phyloP scores from a whole-genome alignment of 78 protist species.

The Emiliania huxleyi region DNA sequence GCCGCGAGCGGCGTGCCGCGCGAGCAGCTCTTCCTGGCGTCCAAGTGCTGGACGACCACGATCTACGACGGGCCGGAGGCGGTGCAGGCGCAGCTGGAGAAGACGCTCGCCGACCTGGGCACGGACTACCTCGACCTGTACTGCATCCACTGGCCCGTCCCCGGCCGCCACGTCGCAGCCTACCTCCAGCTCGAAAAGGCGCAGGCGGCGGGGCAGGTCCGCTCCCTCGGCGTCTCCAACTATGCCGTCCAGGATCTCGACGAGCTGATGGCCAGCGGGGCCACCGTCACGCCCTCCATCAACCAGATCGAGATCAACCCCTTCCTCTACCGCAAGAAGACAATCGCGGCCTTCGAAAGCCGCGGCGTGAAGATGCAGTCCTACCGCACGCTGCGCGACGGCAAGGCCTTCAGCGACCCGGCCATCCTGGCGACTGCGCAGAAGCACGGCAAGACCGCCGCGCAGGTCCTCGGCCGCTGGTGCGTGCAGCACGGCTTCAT shows the following conservation, averaged over 20 bases:
- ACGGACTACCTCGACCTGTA: slow-evolving; percentile 40
- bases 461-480: slow-evolving; percentile 16
- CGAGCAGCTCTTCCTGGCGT: slow-evolving; percentile 34
- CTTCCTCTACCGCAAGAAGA: slow-evolving; percentile 36
- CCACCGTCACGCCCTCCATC: slow-evolving; percentile 14
- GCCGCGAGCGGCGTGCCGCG: slow-evolving; percentile 11
- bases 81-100: slow-evolving; percentile 9
- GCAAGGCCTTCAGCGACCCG: not conserved
- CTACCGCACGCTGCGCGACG: not conserved
- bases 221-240: slow-evolving; percentile 52
- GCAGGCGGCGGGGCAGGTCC: slow-evolving; percentile 11
- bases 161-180: slow-evolving; percentile 38
- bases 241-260: slow-evolving; percentile 33
- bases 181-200: slow-evolving; percentile 40
- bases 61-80: slow-evolving; percentile 28
- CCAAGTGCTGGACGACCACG: slow-evolving; percentile 36
- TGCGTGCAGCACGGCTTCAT: slow-evolving; percentile 14
- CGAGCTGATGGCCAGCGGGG: slow-evolving; percentile 3
- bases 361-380: not conserved
- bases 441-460: not conserved
- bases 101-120: slow-evolving; percentile 37
- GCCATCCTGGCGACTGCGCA: not conserved
- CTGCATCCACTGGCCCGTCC: slow-evolving; percentile 55
- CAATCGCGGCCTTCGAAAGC: not conserved
- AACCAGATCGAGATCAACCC: slow-evolving; percentile 54